Base-by-base conservation (phyloP, 1,139 yeast genomes). In the Pneumocystis carinii region DNA sequence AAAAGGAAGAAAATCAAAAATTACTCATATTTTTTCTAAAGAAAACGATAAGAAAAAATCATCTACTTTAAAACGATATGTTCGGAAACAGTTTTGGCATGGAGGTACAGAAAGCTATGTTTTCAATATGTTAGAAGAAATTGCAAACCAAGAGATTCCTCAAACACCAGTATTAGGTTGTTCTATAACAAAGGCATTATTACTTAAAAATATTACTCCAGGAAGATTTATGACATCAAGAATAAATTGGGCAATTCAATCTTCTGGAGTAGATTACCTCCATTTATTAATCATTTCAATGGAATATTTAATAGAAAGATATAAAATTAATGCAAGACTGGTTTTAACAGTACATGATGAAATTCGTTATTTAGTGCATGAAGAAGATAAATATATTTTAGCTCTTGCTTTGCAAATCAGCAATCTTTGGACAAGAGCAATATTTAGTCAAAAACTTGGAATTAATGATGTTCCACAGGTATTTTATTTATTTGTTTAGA, bases 181-280 rank as follows among this genome's bases (percentile, higher is more conserved):
- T 2, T 86, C 95, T 12, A 90, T 94, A 61, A 92, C 99, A 0
- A 84, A 84, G 66, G 96, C 98, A 0, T 76, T 94, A 65, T 80
- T 82, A 67, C 80, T 82, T 61, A 76, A 78, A 64, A 84, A 90
- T 71, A 79, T 94, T 70, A 82, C 82, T 64, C 77, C 81, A 59
- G 83, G 83, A 64, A 77, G 81, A 1, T 92, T 86, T 72, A 75
- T 92, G 70, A 94, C 98, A 0, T 89, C 97, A 1, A 76, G 99
- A 70, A 86, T 90, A 67, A 94, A 94, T 71, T 94, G 99, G 99
- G 88, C 96, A 0, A 94, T 94, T 71, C 99, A 94, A 73, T 89
- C 97, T 57, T 89, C 97, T 0, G 99, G 98, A 57, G 99, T 94
- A 19, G 98, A 94, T 72, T 94, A 94, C 72, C 77, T 94, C 63